A percentile compares a stretch with the other conserved stretches of the same genome.
Evolutionary conservation across 345 rosid species (phyloP).

Genomic region (Ceriops zippeliana): DNA sequence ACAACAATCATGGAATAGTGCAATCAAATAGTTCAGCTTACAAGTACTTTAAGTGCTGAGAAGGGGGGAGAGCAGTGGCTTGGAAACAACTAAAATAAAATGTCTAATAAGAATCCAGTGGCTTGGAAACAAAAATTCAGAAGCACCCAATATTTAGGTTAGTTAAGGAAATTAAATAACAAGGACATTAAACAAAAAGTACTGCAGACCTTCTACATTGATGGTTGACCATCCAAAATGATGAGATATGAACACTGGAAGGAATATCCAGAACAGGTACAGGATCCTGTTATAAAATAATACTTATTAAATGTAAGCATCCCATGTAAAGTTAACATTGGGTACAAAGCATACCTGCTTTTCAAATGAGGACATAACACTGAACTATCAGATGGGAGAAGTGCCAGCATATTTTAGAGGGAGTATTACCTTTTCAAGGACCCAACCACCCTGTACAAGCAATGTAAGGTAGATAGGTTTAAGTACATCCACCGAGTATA

Average conservation of each 20-base stretch:
- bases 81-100: background rate
- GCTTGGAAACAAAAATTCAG: background rate
- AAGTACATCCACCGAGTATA: constrained; percentile 69
- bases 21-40: no score
- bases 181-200: background rate
- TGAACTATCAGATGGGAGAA: constrained; percentile 5
- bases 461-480: constrained; percentile 74
- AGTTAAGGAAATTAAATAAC: background rate
- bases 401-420: background rate
- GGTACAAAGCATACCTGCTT: constrained; percentile 1
- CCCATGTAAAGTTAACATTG: background rate
- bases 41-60: no score
- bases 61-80: no score
- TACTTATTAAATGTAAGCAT: background rate
- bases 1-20: no score
- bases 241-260: constrained; percentile 63
- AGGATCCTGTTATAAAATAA: constrained; percentile 59
- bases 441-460: constrained; percentile 86
- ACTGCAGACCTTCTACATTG: constrained; percentile 78
- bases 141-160: background rate
- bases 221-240: constrained; percentile 94
- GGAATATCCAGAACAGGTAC: constrained; percentile 72
- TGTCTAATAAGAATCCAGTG: background rate
- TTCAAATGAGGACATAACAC: constrained; percentile 2
- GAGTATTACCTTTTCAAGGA: constrained; percentile 70